A percentile compares a stretch with the other conserved stretches of the same genome.
phyloP scores from a whole-genome alignment of 164 flowering plant species.

The Aristolochia californica region DNA sequence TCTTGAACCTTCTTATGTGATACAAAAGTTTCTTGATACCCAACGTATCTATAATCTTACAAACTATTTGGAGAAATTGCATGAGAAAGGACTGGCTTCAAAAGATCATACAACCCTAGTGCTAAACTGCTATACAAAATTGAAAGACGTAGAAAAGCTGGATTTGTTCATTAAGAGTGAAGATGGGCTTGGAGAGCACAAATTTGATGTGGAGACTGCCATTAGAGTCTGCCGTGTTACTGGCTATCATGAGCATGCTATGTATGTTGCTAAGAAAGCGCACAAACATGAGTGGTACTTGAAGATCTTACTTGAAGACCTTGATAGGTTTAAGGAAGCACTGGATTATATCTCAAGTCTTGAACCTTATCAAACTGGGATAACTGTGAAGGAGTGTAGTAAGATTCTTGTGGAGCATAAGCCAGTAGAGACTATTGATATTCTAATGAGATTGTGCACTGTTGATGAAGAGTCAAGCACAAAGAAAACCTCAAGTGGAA shows the following conservation, averaged over 20 bases:
- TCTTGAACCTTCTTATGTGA: conserved; percentile 96
- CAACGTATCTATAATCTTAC: conserved; percentile 97
- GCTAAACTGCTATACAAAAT: conserved; percentile 87
- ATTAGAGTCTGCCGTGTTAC: conserved; percentile 98
- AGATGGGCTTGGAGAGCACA: conserved; percentile 77
- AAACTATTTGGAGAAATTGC: conserved; percentile 91
- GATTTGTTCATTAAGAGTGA: conserved; percentile 80
- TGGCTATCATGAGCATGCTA: conserved; percentile 97
- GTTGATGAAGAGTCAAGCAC: conserved; percentile 58
- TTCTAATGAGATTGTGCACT: conserved; percentile 82
- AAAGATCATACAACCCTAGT: conserved; percentile 97
- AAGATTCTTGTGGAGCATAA: conserved; percentile 90
- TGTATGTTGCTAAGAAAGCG: conserved; percentile 98
- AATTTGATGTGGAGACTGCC: conserved; percentile 97
- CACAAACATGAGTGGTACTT: conserved; percentile 93
- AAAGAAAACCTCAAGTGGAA: conserved; percentile 32
- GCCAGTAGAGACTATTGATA: conserved; percentile 77
- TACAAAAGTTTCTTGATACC: conserved; percentile 96
- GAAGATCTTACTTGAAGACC: conserved; percentile 95
- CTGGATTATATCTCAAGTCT: conserved; percentile 83
- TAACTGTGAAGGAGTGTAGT: conserved; percentile 88
- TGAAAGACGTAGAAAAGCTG: conserved; percentile 89
- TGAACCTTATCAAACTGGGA: conserved; percentile 92
- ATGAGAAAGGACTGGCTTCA: conserved; percentile 91
- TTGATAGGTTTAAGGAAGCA: conserved; percentile 82